Percentiles rank a stretch among this genome's conserved stretches.
Conservation (phyloP, 2,329 filamentous ascomycete genomes). For the Colletotrichum eremochloae region DNA sequence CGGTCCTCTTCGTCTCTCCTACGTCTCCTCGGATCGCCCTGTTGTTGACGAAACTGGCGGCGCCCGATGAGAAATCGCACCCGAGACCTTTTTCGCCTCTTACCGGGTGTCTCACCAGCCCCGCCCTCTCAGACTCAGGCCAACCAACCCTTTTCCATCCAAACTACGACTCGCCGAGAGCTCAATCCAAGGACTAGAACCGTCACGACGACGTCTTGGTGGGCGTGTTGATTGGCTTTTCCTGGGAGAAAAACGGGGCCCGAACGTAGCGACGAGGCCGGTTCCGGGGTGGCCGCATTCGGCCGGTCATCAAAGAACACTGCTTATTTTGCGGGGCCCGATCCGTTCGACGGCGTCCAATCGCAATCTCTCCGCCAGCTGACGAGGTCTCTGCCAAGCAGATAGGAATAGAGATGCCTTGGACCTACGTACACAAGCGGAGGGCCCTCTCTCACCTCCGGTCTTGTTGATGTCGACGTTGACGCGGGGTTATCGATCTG, state of each 20-base stretch:
- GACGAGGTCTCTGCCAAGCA: not conserved
- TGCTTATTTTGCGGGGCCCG: not conserved
- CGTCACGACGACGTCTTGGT: not conserved
- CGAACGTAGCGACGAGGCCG: not conserved
- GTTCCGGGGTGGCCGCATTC: slow-evolving; percentile 16
- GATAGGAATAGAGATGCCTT: not conserved
- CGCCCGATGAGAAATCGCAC: not conserved
- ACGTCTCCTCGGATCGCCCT: not conserved
- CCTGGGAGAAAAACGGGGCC: too few relatives aligned
- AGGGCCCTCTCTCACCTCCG: not conserved
- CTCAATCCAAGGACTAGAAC: not conserved
- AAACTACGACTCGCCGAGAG: not conserved
- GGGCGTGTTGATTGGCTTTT: not conserved
- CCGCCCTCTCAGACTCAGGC: not conserved
- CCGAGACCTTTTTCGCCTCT: not conserved
- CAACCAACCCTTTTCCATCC: not conserved
- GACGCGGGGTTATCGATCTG: too few relatives aligned
- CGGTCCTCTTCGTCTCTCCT: too few relatives aligned
- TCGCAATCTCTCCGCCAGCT: not conserved
- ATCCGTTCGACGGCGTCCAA: not conserved
- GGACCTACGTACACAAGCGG: not conserved
- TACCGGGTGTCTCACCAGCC: not conserved
- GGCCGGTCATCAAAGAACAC: slow-evolving; percentile 2
- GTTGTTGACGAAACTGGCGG: slow-evolving; percentile 11
- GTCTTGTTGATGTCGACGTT: not conserved